Base-by-base conservation (phyloP, 2,329 filamentous ascomycete genomes). In the Fusarium sp. region DNA sequence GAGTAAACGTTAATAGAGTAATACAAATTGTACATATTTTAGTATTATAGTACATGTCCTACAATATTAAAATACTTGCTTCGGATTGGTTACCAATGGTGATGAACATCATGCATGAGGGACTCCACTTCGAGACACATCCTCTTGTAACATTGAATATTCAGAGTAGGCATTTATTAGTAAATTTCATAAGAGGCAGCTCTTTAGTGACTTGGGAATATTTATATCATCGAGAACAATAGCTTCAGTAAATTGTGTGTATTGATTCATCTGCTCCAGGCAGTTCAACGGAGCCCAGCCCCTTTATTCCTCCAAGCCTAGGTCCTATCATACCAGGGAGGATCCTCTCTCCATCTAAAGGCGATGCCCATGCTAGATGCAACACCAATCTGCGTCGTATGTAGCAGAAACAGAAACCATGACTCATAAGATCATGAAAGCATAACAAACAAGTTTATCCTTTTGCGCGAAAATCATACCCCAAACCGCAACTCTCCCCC, bases 1-100 rank as follows among this genome's bases (percentile, higher is more conserved):
- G 57, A 90, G 87, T 76, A 90, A 90, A 74, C 68, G 75, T 49
- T 78, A 72, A 75, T 47, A 69, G 44, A 54, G 37, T 56, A 47
- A 43, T 43, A 59, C 50, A 48, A 32, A 44, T 37, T 45, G 13
- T 57, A 54, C 14, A 53, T 56, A 46, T 49, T 58, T 23, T 9
- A 49, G 46, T 30, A 33, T 23, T 8, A 55, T 60, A 30, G 10
- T 30, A 30, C 10, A 30, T 32, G 47, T 71, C 37, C 30, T 35
- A 41, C 35, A 51, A 63, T 25, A 53, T 49, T 32, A 57, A 41
- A 40, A 40, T 48, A 35, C 35, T 46, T 56, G 33, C 47, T 33
- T 70, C 30, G 60, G 68, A 74, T 74, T 74, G 70, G 71, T 53
- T 59, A 61, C 47, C 56, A 62, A 51, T n/a, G n/a, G 56, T 33